Base-by-base conservation (phyloP, 208 protist species). In the Kentomonas sorsogonicus region DNA sequence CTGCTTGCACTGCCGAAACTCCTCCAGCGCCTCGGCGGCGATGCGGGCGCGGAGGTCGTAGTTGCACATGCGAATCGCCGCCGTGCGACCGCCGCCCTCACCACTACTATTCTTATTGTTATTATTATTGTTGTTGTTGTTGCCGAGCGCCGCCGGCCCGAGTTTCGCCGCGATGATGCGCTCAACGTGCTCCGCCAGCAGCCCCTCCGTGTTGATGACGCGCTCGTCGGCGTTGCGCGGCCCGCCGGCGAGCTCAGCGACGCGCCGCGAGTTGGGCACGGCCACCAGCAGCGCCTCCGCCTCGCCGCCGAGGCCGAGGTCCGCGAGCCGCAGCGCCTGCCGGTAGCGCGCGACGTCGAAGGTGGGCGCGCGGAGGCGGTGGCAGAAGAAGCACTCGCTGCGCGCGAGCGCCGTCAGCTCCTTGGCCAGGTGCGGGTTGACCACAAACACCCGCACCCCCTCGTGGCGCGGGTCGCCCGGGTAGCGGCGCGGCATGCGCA, bases 301-400 rank as follows among this genome's bases (percentile, higher is more conserved):
- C 61, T 92, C 88, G 25, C 79, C 88, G 46, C 79, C 77, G 13
- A 89, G 65, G 3, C 85, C 85, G 39, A 50, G 48, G 27, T 95
- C 84, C 31, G 89, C 60, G 13, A 95, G 74, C 10, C 62, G 67
- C n/a, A 95, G 74, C 26, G 85, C 83, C 64, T 82, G 83, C 15
- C 66, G 64, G 50, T 88, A 95, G n/a, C 88, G 79, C 58, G 84
- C 59, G 53, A 91, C 78, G 58, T 95, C 85, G 48, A 93, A 91
- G 53, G 66, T 55, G 2, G 88, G 74, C 15, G 66, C 75, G 30
- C 88, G 88, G 34, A 95, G 76, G 29, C 63, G 63, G 62, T 91
- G 83, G 60, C 88, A 95, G 58, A 89, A 91, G 66, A 95, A 93
- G 66, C 88, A 95, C 65, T 91, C 60, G 4, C 85, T 73, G 58